These are phyloP conservation scores for Cladophialophora carrionii DNA, from an alignment of 2,329 filamentous ascomycete species.

Conservation along the genomic window DNA sequence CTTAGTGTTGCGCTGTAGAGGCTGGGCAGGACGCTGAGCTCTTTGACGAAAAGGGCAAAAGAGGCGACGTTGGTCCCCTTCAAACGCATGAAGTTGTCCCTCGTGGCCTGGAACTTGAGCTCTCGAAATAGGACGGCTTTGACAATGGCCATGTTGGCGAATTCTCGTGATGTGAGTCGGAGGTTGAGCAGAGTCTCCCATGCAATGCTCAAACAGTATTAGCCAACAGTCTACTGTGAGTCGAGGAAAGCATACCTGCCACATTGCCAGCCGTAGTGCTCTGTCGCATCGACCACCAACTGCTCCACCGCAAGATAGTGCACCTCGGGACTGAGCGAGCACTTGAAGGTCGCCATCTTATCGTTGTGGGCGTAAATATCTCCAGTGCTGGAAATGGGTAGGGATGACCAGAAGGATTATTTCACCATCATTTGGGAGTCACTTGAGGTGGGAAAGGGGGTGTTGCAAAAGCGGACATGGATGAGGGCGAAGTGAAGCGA, in stretches of 20 bases:
- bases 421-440: not conserved
- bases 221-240: not conserved
- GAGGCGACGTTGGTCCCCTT: not conserved
- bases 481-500: not conserved
- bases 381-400: not conserved
- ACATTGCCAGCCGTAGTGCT: not conserved
- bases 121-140: conserved; percentile 9
- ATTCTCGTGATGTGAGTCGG: conserved; percentile 10
- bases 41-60: conserved; percentile 7
- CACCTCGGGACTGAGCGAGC: not conserved
- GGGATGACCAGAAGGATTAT: not conserved
- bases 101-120: conserved; percentile 6
- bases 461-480: not conserved
- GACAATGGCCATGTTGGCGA: conserved; percentile 13
- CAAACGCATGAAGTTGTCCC: conserved; percentile 3
- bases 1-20: not conserved
- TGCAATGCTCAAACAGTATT: not conserved
- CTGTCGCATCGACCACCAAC: not conserved
- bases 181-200: conserved; percentile 7
- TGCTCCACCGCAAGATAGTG: not conserved
- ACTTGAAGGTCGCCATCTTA: not conserved
- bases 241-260: not conserved
- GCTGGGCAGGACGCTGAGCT: not conserved
- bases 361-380: not conserved
- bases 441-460: not conserved